phyloP scores from a whole-genome alignment of 2,329 filamentous ascomycete genomes.

The Aspergillus aculeatinus region DNA sequence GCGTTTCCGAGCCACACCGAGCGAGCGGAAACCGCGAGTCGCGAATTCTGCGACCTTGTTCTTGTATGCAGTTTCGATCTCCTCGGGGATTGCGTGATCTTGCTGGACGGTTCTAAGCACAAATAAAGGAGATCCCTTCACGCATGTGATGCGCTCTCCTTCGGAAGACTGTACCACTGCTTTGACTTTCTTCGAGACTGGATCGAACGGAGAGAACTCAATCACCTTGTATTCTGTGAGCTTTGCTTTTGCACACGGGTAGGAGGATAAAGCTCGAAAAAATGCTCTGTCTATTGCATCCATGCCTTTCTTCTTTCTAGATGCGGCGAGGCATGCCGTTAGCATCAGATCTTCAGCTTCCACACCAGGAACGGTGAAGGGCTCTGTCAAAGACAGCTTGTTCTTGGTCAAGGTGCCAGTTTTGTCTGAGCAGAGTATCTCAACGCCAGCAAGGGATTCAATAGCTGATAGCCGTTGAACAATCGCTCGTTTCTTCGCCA shows the following conservation, averaged over 20 bases:
- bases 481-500: slow-evolving; percentile 89
- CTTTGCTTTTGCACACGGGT: slow-evolving; percentile 76
- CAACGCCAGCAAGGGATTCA: slow-evolving; percentile 86
- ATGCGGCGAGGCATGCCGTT: slow-evolving; percentile 84
- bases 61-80: slow-evolving; percentile 81
- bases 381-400: slow-evolving; percentile 83
- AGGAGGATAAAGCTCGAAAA: slow-evolving; percentile 78
- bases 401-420: slow-evolving; percentile 92
- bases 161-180: slow-evolving; percentile 79
- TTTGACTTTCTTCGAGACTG: slow-evolving; percentile 88
- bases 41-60: slow-evolving; percentile 91
- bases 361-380: slow-evolving; percentile 78
- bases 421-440: slow-evolving; percentile 94
- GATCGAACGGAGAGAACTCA: slow-evolving; percentile 85
- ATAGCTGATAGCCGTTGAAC: slow-evolving; percentile 91
- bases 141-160: slow-evolving; percentile 81
- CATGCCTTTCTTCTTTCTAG: slow-evolving; percentile 93
- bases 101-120: slow-evolving; percentile 85
- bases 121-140: slow-evolving; percentile 87
- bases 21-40: slow-evolving; percentile 88
- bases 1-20: slow-evolving; percentile 89
- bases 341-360: slow-evolving; percentile 88
- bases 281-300: slow-evolving; percentile 95
- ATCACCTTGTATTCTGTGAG: slow-evolving; percentile 82
- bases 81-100: slow-evolving; percentile 74